Evolutionary conservation across 306 rosid species (phyloP).

Genomic region (Trifolium dubium): DNA sequence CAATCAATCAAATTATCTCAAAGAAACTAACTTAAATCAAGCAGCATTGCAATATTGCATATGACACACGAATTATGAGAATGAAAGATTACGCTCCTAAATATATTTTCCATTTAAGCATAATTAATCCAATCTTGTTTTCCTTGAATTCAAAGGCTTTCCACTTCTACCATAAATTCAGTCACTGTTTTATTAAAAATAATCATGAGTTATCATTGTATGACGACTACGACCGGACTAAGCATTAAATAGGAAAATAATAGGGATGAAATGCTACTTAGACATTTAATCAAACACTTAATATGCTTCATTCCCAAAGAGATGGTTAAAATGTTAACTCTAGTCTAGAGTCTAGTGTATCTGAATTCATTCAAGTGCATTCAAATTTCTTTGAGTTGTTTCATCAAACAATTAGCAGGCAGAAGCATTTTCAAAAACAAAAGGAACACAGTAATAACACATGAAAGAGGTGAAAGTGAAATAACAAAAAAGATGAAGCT

Average conservation of each 20-base stretch:
- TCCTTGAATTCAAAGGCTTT: background rate
- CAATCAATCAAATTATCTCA: background rate
- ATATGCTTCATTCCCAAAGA: background rate
- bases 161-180: too few relatives aligned
- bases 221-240: too few relatives aligned
- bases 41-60: background rate
- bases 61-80: conserved; percentile 1
- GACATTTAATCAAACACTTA: conserved; percentile 4
- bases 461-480: too few relatives aligned
- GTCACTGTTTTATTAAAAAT: too few relatives aligned
- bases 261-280: background rate
- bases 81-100: conserved; percentile 10
- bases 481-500: too few relatives aligned
- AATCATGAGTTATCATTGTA: too few relatives aligned
- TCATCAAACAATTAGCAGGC: conserved; percentile 30
- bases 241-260: background rate
- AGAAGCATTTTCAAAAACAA: background rate
- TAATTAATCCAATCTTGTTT: conserved; percentile 7
- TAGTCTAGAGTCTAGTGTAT: background rate
- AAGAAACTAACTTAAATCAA: background rate
- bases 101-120: conserved; percentile 7
- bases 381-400: conserved; percentile 28
- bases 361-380: background rate
- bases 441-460: too few relatives aligned
- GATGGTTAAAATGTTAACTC: too few relatives aligned